Evolutionary conservation across 2,329 filamentous ascomycete species (phyloP).

Genomic region (Aspergillus fumigatus): DNA sequence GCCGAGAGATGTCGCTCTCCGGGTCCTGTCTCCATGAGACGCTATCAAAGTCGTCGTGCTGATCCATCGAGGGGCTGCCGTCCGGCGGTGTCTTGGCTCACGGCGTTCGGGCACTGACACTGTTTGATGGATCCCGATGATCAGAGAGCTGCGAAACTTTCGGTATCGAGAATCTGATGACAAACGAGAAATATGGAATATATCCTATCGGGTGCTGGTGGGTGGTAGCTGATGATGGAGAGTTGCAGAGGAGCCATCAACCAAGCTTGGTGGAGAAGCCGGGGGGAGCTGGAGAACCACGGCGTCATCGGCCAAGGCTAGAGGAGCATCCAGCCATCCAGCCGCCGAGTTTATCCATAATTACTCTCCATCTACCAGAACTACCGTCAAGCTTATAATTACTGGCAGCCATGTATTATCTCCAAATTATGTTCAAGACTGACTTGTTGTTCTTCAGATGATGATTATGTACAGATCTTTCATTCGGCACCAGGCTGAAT

Average conservation of each 20-base stretch:
- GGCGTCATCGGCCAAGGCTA: conserved; percentile 16
- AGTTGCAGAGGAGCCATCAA: conserved; percentile 9
- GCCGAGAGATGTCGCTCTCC: conserved; percentile 44
- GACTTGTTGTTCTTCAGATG: not conserved
- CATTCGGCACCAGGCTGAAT: conserved; percentile 1
- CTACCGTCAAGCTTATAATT: not conserved
- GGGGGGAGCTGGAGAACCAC: conserved; percentile 14
- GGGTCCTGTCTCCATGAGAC: conserved; percentile 70
- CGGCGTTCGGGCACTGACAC: conserved; percentile 2
- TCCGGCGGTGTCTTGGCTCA: conserved; percentile 3
- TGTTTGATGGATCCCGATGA: not conserved
- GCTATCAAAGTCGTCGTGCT: conserved; percentile 70
- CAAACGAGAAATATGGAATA: not conserved
- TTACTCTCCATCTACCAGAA: conserved; percentile 1
- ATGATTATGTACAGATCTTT: conserved; percentile 5
- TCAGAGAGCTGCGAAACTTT: not conserved
- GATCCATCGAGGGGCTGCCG: conserved; percentile 37
- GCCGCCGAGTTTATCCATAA: conserved; percentile 1
- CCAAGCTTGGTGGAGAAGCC: not conserved
- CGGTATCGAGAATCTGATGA: not conserved
- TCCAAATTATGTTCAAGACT: not conserved
- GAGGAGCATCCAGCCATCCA: not conserved
- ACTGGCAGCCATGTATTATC: not conserved
- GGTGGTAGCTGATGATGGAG: conserved; percentile 6
- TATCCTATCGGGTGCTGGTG: not conserved